A percentile compares a stretch with the other conserved stretches of the same genome.
These are phyloP conservation scores for Aspergillus sp. DNA, from an alignment of 2,329 filamentous ascomycete species.

Conservation along the genomic window DNA sequence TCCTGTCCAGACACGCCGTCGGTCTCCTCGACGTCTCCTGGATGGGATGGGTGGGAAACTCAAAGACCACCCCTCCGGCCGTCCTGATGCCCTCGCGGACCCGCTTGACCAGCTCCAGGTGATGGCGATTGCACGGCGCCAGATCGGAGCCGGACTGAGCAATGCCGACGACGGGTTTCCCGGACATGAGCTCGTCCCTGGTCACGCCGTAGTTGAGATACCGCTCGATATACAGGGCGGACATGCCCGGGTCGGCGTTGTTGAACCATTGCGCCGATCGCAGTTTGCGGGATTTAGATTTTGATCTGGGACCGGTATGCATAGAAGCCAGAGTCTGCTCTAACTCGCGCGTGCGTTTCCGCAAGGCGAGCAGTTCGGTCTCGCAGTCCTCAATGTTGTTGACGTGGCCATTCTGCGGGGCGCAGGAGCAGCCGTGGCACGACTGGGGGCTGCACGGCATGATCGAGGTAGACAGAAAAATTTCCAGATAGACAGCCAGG, in stretches of 20 bases:
- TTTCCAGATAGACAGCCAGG: too few species aligned
- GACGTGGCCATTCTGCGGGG: conserved; percentile 11
- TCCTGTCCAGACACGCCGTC: conserved; percentile 42
- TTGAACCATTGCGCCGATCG: conserved; percentile 40
- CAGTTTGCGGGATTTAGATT: conserved; percentile 18
- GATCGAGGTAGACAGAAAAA: too few species aligned
- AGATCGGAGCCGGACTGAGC: conserved; percentile 45
- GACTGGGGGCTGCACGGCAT: conserved; percentile 15
- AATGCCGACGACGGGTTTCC: conserved; percentile 45
- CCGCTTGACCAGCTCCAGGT: conserved; percentile 41
- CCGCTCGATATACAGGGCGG: conserved; percentile 42
- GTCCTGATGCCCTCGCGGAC: conserved; percentile 43
- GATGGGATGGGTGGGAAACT: conserved; percentile 46
- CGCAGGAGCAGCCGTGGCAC: conserved; percentile 28
- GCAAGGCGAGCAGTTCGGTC: conserved; percentile 29
- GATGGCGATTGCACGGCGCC: conserved; percentile 43
- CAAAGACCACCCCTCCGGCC: conserved; percentile 42
- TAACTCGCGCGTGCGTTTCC: conserved; percentile 29
- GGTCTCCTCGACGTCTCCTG: conserved; percentile 41
- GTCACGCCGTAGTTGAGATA: conserved; percentile 45
- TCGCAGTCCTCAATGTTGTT: conserved; percentile 35
- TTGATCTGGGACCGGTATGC: conserved; percentile 10
- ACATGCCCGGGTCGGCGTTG: conserved; percentile 35
- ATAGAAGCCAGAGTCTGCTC: conserved; percentile 23
- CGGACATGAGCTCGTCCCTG: conserved; percentile 40